These are phyloP conservation scores for Ogataea philodendri DNA, from an alignment of 805 yeast genomes.

Conservation along the genomic window DNA sequence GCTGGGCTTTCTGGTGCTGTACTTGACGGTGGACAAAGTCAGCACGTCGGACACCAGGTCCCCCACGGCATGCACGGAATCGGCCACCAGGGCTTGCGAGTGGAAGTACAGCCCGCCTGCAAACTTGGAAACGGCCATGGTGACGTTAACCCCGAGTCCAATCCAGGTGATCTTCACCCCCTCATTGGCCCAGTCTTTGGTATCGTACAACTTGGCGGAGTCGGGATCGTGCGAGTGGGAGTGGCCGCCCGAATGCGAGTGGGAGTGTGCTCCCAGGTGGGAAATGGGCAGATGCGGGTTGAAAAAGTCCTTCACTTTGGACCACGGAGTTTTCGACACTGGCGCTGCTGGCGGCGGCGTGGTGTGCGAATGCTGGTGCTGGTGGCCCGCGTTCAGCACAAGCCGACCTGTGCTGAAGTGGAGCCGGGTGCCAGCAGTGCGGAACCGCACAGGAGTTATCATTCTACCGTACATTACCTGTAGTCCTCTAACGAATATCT, in stretches of 20 bases:
- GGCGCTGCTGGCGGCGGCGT: slow-evolving; percentile 6
- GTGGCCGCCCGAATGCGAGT: slow-evolving; percentile 32
- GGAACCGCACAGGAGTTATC: background rate
- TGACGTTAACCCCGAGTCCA: slow-evolving; percentile 79
- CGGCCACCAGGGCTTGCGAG: slow-evolving; percentile 92
- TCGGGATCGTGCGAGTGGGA: slow-evolving; percentile 41
- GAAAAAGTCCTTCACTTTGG: slow-evolving; percentile 33
- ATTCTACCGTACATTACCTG: slow-evolving; percentile 7
- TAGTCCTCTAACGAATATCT: slow-evolving; percentile 2
- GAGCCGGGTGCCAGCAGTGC: slow-evolving; percentile 1
- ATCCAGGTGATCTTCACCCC: slow-evolving; percentile 93
- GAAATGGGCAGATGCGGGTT: slow-evolving; percentile 36
- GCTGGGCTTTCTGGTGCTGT: slow-evolving; percentile 60
- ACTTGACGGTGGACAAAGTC: slow-evolving; percentile 84
- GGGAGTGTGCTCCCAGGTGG: slow-evolving; percentile 27
- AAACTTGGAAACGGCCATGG: slow-evolving; percentile 84
- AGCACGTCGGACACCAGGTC: slow-evolving; percentile 88
- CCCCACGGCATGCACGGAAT: slow-evolving; percentile 88
- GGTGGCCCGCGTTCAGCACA: background rate
- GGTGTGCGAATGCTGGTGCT: slow-evolving; percentile 6
- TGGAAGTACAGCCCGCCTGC: slow-evolving; percentile 89
- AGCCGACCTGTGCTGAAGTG: slow-evolving; percentile 2
- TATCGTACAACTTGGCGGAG: slow-evolving; percentile 44
- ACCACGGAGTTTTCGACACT: slow-evolving; percentile 25
- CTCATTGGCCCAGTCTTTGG: slow-evolving; percentile 59